A percentile compares a stretch with the other conserved stretches of the same genome.
Conservation (phyloP, 495 filamentous ascomycete genomes). For the Penicillium lividum region DNA sequence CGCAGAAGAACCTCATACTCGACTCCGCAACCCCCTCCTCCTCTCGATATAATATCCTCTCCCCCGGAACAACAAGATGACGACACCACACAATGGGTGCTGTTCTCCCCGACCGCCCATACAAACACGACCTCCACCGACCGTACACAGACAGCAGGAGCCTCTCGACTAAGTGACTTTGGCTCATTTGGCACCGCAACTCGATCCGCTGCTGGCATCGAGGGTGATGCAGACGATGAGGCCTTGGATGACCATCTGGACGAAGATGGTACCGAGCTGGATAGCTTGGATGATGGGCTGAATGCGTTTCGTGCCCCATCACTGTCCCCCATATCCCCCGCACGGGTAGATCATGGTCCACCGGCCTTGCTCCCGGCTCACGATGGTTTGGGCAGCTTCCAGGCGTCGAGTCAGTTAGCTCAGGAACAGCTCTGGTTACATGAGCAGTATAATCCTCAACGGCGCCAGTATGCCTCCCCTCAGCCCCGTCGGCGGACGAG, state of each 20-base stretch:
- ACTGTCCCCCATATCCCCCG: slow-evolving; percentile 49
- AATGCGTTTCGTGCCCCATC: slow-evolving; percentile 77
- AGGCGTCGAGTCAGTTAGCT: slow-evolving; percentile 51
- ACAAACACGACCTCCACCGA: slow-evolving; percentile 73
- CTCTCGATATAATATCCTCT: slow-evolving; percentile 39
- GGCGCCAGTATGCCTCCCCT: slow-evolving; percentile 33
- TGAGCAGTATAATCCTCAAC: slow-evolving; percentile 75
- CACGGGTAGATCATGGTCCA: slow-evolving; percentile 49
- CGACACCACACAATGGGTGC: slow-evolving; percentile 91
- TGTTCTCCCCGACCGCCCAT: slow-evolving; percentile 79
- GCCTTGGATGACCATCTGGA: slow-evolving; percentile 56
- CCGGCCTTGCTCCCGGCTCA: slow-evolving; percentile 79
- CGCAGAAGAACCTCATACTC: slow-evolving; percentile 59
- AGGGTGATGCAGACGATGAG: slow-evolving; percentile 51
- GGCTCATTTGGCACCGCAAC: slow-evolving; percentile 74
- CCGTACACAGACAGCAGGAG: slow-evolving; percentile 68
- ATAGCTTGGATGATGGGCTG: slow-evolving; percentile 88
- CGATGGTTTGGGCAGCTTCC: slow-evolving; percentile 88
- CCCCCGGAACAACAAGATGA: slow-evolving; percentile 45
- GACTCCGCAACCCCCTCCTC: slow-evolving; percentile 44
- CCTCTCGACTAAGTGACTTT: slow-evolving; percentile 79
- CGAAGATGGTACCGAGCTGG: slow-evolving; percentile 72
- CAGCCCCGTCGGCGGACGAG: slow-evolving; percentile 53
- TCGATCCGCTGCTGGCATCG: slow-evolving; percentile 42
- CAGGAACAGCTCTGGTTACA: slow-evolving; percentile 86